Percentiles rank a stretch among this genome's conserved stretches.
phyloP scores from a whole-genome alignment of 176 grass and related monocot species.

The Eleusine indica region DNA sequence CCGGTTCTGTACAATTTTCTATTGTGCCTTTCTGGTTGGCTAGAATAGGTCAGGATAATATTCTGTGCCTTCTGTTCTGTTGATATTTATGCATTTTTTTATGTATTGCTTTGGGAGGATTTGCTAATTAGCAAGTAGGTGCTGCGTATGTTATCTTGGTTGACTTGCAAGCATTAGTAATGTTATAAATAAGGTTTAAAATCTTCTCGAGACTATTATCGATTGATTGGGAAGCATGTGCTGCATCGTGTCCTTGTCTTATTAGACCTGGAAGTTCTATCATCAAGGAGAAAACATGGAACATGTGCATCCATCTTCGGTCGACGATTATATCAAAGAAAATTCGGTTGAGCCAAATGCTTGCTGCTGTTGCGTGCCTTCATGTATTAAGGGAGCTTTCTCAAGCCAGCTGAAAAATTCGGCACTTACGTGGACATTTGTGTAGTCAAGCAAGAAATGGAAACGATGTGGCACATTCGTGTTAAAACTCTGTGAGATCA shows the following conservation, averaged over 20 bases:
- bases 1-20: background rate
- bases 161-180: conserved; percentile 35
- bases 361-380: conserved; percentile 14
- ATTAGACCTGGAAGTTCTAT: conserved; percentile 8
- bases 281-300: background rate
- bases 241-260: conserved; percentile 10
- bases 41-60: background rate
- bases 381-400: background rate
- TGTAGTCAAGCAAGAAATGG: background rate
- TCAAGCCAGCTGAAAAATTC: background rate
- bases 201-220: background rate
- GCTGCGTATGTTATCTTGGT: background rate
- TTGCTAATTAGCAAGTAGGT: background rate
- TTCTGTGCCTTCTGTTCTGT: background rate
- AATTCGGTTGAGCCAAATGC: background rate
- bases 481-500: background rate
- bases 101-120: background rate
- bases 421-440: background rate
- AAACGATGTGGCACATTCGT: conserved; percentile 27
- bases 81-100: background rate
- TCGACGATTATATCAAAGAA: conserved; percentile 9
- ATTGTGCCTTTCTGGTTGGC: no score
- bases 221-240: background rate
- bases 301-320: background rate
- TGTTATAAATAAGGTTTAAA: conserved; percentile 7